These are phyloP conservation scores for Hypoxylon sp. DNA, from an alignment of 2,329 filamentous ascomycete species.

Conservation along the genomic window DNA sequence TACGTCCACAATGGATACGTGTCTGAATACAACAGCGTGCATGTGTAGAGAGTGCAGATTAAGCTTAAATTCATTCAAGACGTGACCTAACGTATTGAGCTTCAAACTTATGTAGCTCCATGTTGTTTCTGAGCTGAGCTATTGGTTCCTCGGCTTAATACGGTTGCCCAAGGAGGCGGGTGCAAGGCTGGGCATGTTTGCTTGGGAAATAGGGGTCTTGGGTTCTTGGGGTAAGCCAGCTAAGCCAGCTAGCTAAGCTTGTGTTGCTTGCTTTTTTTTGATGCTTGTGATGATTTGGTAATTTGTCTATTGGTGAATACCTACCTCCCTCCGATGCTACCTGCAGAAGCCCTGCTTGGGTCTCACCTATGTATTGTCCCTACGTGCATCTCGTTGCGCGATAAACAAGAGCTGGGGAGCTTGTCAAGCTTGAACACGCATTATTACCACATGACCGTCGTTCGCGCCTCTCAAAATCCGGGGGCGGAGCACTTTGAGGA, in stretches of 20 bases:
- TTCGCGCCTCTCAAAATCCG: not conserved
- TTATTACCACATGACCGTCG: slow-evolving; percentile 8
- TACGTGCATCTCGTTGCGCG: not conserved
- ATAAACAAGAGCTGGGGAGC: not conserved
- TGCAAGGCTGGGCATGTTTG: not conserved
- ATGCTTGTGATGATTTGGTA: slow-evolving; percentile 1
- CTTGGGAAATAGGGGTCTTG: not conserved
- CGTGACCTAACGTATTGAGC: slow-evolving; percentile 10
- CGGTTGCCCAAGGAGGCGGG: slow-evolving; percentile 4
- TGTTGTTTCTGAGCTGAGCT: too few species aligned
- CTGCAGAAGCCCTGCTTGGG: slow-evolving; percentile 1
- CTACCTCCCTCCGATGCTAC: not conserved
- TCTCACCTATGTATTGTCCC: not conserved
- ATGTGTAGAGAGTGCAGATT: slow-evolving; percentile 18
- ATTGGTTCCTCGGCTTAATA: slow-evolving; percentile 11
- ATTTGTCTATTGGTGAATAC: not conserved
- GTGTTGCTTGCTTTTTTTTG: not conserved
- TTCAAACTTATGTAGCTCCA: not conserved
- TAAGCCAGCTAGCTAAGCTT: slow-evolving; percentile 2
- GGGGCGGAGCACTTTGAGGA: slow-evolving; percentile 1
- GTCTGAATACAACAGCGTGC: slow-evolving; percentile 17
- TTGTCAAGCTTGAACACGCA: slow-evolving; percentile 1
- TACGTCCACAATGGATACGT: slow-evolving; percentile 15
- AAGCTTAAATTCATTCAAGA: slow-evolving; percentile 27
- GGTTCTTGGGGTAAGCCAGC: slow-evolving; percentile 2